A percentile compares a stretch with the other conserved stretches of the same genome.
phyloP scores from a whole-genome alignment of 345 rosid genomes.

The Arabidopsis arenosa region DNA sequence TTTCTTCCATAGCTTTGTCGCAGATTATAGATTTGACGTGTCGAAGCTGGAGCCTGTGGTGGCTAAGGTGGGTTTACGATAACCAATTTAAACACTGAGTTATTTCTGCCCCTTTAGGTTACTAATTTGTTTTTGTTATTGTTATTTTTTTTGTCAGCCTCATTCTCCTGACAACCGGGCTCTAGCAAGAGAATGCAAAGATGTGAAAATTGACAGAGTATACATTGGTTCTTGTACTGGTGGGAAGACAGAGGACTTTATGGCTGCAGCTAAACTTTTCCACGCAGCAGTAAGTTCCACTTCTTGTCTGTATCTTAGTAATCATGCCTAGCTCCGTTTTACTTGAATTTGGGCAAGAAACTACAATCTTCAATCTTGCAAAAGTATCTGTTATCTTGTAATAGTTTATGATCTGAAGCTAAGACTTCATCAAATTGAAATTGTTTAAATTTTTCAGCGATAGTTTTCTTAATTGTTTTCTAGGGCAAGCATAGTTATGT shows the following conservation, averaged over 20 bases:
- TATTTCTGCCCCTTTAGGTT: not conserved
- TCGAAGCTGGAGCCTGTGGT: conserved; percentile 95
- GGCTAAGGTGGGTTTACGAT: conserved; percentile 71
- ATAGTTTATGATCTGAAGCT: not conserved
- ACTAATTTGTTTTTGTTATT: not conserved
- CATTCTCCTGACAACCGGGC: conserved; percentile 99
- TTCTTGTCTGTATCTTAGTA: not conserved
- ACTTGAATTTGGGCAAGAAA: not conserved
- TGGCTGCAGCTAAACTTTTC: conserved; percentile 93
- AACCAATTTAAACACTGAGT: not conserved
- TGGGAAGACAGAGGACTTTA: conserved; percentile 92
- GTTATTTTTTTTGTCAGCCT: conserved; percentile 61
- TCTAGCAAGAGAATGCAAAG: conserved; percentile 97
- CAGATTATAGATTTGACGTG: conserved; percentile 83
- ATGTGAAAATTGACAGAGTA: conserved; percentile 97
- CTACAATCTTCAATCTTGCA: not conserved
- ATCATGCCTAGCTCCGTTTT: not conserved
- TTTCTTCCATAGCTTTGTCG: conserved; percentile 65
- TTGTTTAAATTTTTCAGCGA: not conserved
- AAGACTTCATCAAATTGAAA: not conserved
- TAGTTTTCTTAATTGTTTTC: not conserved
- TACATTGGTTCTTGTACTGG: conserved; percentile 99
- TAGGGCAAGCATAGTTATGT: not conserved
- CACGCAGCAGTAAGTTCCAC: conserved; percentile 69
- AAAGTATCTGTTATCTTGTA: not conserved